Evolutionary conservation across 306 rosid species (phyloP), one percentile per base, ranked within the genome.

Genomic region (Corylus heterophylla): DNA sequence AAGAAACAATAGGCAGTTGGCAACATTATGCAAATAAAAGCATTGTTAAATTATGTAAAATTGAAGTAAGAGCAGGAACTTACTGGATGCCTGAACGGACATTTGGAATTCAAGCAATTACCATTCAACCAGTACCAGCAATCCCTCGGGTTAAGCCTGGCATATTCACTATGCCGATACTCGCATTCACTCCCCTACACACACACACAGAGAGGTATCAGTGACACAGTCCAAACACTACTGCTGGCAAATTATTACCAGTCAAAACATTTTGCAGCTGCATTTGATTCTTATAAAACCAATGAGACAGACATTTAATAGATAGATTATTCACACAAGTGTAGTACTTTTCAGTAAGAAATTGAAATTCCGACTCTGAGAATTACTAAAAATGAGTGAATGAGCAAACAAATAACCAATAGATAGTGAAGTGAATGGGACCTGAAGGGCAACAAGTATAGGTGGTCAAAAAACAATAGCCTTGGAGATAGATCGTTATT

Each of bases 71-170:
- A 49, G 27, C 22, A 27, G 18, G 54, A 54, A 89, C 97, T 88
- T 75, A 96, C 99, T 5, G 99, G 99, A 83, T 96, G 99, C 69
- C 99, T 90, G 79, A 96, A 96, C 8, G 96, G 25, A 77, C 99
- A 96, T 84, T 90, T 96, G 45, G 93, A 89, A 89, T 96, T 96
- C 87, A 96, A 81, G 89, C 99, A 96, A 78, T 87, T 93, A 20
- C 99, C 98, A 80, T 87, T 90, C 89, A 91, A 88, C 99, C 99
- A 96, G 79, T 86, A 96, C 86, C 90, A 90, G 84, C 99, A 96
- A 84, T 96, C 99, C 85, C 99, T 87, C 31, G 99, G 98, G 81
- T 96, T 96, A 70, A 93, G 88, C 52, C 98, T 87, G 13, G 99
- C 99, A 76, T 86, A 89, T 77, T 96, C 99, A 70, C 97, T 96